Evolutionary conservation across 164 flowering plant genomes (phyloP).

Genomic region (Litsea cubeba): DNA sequence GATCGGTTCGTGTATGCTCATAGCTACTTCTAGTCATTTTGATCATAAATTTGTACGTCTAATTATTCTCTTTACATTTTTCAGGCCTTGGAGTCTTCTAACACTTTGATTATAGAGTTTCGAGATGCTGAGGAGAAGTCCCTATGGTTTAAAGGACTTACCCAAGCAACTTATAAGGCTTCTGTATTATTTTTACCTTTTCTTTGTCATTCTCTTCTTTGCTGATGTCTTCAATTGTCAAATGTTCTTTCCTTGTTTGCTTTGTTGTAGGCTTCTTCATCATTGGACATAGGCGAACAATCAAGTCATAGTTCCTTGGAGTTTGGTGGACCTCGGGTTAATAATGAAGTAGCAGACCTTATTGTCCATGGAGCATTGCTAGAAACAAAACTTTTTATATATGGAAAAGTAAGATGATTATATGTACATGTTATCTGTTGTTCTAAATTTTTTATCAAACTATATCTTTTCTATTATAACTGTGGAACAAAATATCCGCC

Average conservation of each 20-base stretch:
- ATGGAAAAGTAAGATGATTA: constrained; percentile 67
- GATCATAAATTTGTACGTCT: not conserved
- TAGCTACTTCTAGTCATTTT: not conserved
- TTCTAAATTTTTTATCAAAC: too few species aligned
- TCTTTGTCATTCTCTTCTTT: not conserved
- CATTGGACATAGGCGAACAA: constrained; percentile 51
- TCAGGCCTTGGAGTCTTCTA: constrained; percentile 90
- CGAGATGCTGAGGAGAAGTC: constrained; percentile 61
- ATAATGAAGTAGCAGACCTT: constrained; percentile 63
- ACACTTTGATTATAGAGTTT: constrained; percentile 74
- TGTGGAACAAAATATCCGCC: too few species aligned
- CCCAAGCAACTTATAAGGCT: constrained; percentile 82
- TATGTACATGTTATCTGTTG: not conserved
- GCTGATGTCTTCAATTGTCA: not conserved
- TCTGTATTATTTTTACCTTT: constrained; percentile 45
- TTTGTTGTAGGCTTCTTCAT: constrained; percentile 58
- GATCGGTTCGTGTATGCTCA: not conserved
- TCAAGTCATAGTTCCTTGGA: constrained; percentile 27
- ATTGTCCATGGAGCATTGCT: constrained; percentile 74
- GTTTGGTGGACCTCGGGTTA: constrained; percentile 27
- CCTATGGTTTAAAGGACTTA: constrained; percentile 75
- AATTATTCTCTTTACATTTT: not conserved
- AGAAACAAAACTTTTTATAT: constrained; percentile 66
- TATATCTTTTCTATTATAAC: not conserved
- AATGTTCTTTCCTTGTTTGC: constrained; percentile 6